Conservation (phyloP, 2,329 filamentous ascomycete species). For the Stachybotrys chlorohalonatus region DNA sequence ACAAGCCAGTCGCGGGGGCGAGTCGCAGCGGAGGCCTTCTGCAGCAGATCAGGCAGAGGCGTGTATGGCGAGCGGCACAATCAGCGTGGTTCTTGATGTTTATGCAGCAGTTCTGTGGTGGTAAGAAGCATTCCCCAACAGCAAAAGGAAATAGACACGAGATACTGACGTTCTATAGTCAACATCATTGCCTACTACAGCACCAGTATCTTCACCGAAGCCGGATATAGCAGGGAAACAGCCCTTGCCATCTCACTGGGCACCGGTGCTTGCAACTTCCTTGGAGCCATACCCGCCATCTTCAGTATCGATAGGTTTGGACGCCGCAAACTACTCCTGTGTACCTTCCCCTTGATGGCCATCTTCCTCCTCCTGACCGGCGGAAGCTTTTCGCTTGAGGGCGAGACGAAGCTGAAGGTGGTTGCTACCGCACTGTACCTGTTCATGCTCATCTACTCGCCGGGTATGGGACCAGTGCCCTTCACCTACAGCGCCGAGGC, state of each 20-base stretch:
- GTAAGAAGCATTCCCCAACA: conserved; percentile 30
- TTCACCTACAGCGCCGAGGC: conserved; percentile 28
- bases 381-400: conserved; percentile 12
- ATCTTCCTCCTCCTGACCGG: conserved; percentile 19
- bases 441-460: conserved; percentile 25
- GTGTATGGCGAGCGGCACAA: conserved; percentile 21
- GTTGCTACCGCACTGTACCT: conserved; percentile 23
- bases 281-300: conserved; percentile 27
- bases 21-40: conserved; percentile 12
- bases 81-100: conserved; percentile 24
- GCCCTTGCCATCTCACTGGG: conserved; percentile 23
- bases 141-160: not conserved
- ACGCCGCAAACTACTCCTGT: conserved; percentile 33
- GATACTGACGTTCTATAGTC: conserved; percentile 5
- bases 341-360: conserved; percentile 22
- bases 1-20: conserved; percentile 8
- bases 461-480: conserved; percentile 25
- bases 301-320: conserved; percentile 40
- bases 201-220: conserved; percentile 16
- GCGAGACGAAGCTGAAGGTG: conserved; percentile 12
- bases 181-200: conserved; percentile 21
- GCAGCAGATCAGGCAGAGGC: conserved; percentile 17
- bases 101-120: conserved; percentile 25
- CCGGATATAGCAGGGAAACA: conserved; percentile 15
- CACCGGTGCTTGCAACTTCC: conserved; percentile 38